Evolutionary conservation across 2,329 filamentous ascomycete species (phyloP), one percentile per base, ranked within the genome.

Genomic region (Botrytis aclada): DNA sequence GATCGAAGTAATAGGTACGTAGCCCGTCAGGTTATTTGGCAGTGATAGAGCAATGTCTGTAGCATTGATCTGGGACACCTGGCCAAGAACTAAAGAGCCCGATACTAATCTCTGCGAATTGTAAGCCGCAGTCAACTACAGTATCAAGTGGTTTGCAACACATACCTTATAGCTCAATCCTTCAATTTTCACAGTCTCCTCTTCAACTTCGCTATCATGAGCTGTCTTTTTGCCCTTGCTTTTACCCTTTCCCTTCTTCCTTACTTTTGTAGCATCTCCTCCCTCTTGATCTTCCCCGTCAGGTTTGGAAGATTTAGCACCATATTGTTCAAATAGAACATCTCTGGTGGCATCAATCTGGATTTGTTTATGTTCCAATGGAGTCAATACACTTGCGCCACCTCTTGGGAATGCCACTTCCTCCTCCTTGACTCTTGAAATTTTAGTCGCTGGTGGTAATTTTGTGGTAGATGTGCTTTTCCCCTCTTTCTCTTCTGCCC

Each of bases 341-440:
- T 99, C 96, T 78, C 92, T 91, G 80, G 93, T 96, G 63, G 96
- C 96, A 83, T 98, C 92, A 73, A 97, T 91, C 79, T 96, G 92
- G 75, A 99, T 98, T 83, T 98, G 94, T 84, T 97, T 98, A 81
- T 97, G 93, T 82, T 99, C 96, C 69, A 99, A 85, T 32, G 96
- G 95, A 2, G 96, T 98, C 81, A 99, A 85, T 70, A 97, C 87
- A 80, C 93, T 97, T 70, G 90, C 95, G 61, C 96, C 97, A 72
- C 96, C 96, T 86, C 96, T 90, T 77, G 96, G 95, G 79, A 99
- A 99, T 62, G 95, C 87, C 47, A 91, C 90, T 81, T 98, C 96
- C 77, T 98, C 96, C 77, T 96, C 92, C 81, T 87, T 89, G 80
- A 54, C 86, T 85, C 71, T 87, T 80, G 43, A 84, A 70, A 81